Base-by-base conservation (phyloP, 2,329 filamentous ascomycete species). In the Huntiella moniliformis region DNA sequence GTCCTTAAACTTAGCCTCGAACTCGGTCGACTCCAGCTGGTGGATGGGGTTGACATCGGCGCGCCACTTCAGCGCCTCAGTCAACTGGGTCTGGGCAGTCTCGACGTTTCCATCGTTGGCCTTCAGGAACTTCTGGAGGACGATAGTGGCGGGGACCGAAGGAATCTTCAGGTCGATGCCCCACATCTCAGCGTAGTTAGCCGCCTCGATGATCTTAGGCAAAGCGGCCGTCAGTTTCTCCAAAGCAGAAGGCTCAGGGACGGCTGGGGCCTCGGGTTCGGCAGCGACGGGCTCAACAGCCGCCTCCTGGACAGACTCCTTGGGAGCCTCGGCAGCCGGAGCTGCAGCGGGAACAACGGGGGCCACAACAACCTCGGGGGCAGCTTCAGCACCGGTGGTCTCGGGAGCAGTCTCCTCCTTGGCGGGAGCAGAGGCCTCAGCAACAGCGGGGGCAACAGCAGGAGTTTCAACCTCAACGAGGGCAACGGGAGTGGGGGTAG, bases 61-160 rank as follows among this genome's bases (percentile, higher is more conserved):
- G 50, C 88, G 77, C 85, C 87, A 95, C 53, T 80, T 71, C 37
- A 95, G 69, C 1, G 86, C 87, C 55, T 79, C 77, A 49, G 66
- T 68, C 38, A 96, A 73, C 65, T 95, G 87, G 46, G 79, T 73
- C 57, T 79, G 77, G 12, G 87, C 83, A 57, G 78, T 78, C 45
- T 68, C 67, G 5, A 84, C 59, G 56, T 92, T 77, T 51, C 79
- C 78, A 51, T 78, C 76, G 60, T 95, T 95, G 58, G 87, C 88
- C 54, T 87, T 83, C 47, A 96, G 73, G 64, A 87, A 95, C 67
- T 95, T 96, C 59, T 93, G 85, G 42, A 95, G 68, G 44, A 95
- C 74, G 54, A 94, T 78, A 58, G 82, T 79, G 41, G 82, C 86
- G 46, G 82, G 82, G 44, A 87, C 69, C 55, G 85, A 70, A 36